Base-by-base conservation (phyloP, 1,284 basidiomycete genomes). In the Mycena citricolor region DNA sequence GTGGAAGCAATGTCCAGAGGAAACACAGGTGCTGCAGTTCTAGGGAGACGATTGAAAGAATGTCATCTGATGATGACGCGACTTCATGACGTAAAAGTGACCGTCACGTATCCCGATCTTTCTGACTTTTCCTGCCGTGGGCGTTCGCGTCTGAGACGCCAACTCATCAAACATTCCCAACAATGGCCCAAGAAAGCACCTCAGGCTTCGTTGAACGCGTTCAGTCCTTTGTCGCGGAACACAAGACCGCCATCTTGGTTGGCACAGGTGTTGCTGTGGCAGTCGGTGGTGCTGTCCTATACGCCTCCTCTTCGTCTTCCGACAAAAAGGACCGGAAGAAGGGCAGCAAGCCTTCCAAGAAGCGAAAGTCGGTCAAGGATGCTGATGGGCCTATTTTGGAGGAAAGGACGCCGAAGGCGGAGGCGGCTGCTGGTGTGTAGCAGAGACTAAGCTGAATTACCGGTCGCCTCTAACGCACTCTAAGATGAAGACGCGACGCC, bases 271-370 rank as follows among this genome's bases (percentile, higher is more conserved):
- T 83, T 0, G 84, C 83, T 26, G 81, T 86, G 51, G 90, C 83
- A 34, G 83, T 81, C 29, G 86, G 85, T 39, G 89, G 86, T 36
- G 84, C 80, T 35, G 85, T 81, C 20, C 92, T 91, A 66, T 89
- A 87, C 61, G 77, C 79, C 21, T 77, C 83, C 12, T 52, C 48
- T 14, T 59, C 55, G 14, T 47, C 28, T 53, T n/a, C 45, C 75
- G 73, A 72, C 55, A 59, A 67, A 46, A 77, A 74, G 61, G 73
- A 75, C 49, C 78, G 71, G 61, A 77, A 76, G 67, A 81, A 77
- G 65, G 62, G 66, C 46, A 62, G 61, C 45, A 73, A 69, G 54
- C 20, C 34, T 66, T 66, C 54, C 44, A 81, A 79, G 68, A 88
- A 85, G 74, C 81, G 78, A 61, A 84, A 78, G 65, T 57, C 68